These are phyloP conservation scores for Coelastrella sp. DNA, from an alignment of 139 green algal genomes.

Conservation along the genomic window DNA sequence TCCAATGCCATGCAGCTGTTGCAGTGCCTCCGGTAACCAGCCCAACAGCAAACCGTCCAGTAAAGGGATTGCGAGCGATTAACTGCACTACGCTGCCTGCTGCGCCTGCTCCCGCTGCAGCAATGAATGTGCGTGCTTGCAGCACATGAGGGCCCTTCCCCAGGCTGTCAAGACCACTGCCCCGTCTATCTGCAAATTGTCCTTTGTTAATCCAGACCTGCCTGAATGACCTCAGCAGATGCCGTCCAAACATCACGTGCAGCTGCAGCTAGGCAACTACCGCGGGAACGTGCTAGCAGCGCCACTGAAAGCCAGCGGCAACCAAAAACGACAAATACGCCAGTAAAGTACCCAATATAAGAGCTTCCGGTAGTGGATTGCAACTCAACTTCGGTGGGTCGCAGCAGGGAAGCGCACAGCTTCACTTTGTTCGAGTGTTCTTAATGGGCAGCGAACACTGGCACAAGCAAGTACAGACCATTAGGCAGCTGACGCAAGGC, in stretches of 20 bases:
- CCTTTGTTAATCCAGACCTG: background rate
- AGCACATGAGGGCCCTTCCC: background rate
- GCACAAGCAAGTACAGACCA: no score
- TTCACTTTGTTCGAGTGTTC: no score
- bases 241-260: slow-evolving; percentile 8
- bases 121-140: background rate
- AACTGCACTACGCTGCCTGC: slow-evolving; percentile 32
- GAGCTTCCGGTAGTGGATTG: no score
- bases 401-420: no score
- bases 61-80: background rate
- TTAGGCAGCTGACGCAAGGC: no score
- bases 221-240: background rate
- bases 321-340: no score
- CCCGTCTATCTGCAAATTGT: background rate
- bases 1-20: slow-evolving; percentile 38
- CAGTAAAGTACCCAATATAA: no score
- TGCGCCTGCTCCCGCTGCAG: slow-evolving; percentile 29
- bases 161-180: background rate
- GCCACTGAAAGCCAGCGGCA: no score
- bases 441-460: no score
- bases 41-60: background rate
- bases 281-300: no score
- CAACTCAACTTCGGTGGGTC: no score
- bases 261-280: no score
- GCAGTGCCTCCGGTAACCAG: slow-evolving; percentile 10